phyloP scores from a whole-genome alignment of 371 early-diverging fungal genomes.

The Mortierella sp. region DNA sequence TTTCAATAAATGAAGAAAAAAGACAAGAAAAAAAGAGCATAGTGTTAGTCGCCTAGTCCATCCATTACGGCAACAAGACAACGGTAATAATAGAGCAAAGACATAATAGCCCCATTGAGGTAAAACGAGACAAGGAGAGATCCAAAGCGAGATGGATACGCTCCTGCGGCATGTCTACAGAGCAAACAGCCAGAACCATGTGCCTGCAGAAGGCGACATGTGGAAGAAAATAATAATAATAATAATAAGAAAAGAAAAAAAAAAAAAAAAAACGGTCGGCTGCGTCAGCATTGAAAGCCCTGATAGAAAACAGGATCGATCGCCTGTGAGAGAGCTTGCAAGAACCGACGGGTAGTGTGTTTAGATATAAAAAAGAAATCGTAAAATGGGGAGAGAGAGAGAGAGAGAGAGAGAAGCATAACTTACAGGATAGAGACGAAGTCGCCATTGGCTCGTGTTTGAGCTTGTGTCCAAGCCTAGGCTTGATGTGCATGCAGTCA shows the following conservation, averaged over 20 bases:
- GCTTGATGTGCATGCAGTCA: neutral
- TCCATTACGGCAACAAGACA: too few species aligned
- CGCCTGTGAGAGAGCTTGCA: too few species aligned
- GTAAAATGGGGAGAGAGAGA: constrained; percentile 13
- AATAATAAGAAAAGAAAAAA: too few species aligned
- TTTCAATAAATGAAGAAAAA: neutral
- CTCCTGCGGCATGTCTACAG: too few species aligned
- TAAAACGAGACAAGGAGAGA: constrained; percentile 2
- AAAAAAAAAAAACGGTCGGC: too few species aligned
- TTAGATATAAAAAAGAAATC: too few species aligned
- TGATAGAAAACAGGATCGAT: too few species aligned
- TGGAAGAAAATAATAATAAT: neutral
- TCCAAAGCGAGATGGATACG: constrained; percentile 4
- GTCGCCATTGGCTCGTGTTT: constrained; percentile 36
- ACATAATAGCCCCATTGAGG: neutral
- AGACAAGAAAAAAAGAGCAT: constrained; percentile 4
- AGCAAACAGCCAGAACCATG: too few species aligned
- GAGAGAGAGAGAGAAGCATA: neutral
- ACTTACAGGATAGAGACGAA: constrained; percentile 51
- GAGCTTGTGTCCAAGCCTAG: too few species aligned
- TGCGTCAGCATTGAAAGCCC: too few species aligned
- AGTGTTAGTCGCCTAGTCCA: neutral
- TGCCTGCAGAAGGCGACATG: too few species aligned
- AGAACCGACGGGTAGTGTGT: too few species aligned
- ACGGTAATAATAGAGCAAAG: constrained; percentile 7